These are phyloP conservation scores for Phialophora tarda DNA, from an alignment of 2,329 filamentous ascomycete genomes.

Conservation along the genomic window DNA sequence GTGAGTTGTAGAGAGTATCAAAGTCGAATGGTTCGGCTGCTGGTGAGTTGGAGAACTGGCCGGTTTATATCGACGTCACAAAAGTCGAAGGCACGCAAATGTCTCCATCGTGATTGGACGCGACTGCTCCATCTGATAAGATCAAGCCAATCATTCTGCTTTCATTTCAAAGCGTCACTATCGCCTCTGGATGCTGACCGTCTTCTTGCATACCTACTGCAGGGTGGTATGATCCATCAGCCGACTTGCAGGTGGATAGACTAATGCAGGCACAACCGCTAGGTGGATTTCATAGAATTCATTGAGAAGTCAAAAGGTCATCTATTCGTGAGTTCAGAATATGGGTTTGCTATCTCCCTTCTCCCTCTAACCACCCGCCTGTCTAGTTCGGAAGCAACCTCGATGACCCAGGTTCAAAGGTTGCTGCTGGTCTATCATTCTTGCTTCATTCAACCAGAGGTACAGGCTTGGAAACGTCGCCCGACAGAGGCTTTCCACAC, in stretches of 20 bases:
- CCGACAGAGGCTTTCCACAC: conserved; percentile 35
- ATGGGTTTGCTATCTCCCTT: not conserved
- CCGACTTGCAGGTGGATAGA: not conserved
- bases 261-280: conserved; percentile 1
- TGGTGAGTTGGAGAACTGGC: not conserved
- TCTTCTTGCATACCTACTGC: not conserved
- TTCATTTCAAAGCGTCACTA: conserved; percentile 6
- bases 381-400: not conserved
- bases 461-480: conserved; percentile 15
- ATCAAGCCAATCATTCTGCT: not conserved
- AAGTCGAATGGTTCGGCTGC: not conserved
- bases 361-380: not conserved
- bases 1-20: not conserved
- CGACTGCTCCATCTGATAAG: not conserved
- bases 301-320: not conserved
- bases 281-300: not conserved
- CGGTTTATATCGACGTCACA: conserved; percentile 5
- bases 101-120: not conserved
- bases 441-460: not conserved
- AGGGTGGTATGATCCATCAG: conserved; percentile 5
- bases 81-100: not conserved
- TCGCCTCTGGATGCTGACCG: conserved; percentile 1
- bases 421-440: not conserved
- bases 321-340: not conserved
- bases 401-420: not conserved